Conservation (phyloP, 768 basidiomycete species). For the Suillus hirtellus region DNA sequence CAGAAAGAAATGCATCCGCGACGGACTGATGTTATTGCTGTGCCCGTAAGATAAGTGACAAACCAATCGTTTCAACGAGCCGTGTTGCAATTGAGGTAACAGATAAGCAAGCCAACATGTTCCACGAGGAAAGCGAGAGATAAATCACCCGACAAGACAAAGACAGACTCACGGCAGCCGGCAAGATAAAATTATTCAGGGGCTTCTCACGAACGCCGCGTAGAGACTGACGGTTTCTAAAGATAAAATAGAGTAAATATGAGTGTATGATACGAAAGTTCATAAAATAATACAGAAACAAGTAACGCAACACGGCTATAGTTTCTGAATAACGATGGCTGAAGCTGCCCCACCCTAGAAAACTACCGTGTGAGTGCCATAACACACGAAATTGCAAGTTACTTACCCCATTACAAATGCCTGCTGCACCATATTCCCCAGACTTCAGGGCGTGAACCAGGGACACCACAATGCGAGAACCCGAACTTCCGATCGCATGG, state of each 20-base stretch:
- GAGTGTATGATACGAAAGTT: constrained; percentile 21
- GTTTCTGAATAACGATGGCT: constrained; percentile 83
- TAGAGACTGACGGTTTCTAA: constrained; percentile 11
- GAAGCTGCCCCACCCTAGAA: constrained; percentile 88
- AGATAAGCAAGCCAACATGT: constrained; percentile 23
- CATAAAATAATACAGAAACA: constrained; percentile 17
- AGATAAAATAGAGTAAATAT: constrained; percentile 9
- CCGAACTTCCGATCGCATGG: constrained; percentile 95
- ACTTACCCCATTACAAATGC: constrained; percentile 95
- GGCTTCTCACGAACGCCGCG: constrained; percentile 15
- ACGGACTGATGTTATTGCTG: not conserved
- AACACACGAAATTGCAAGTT: constrained; percentile 4
- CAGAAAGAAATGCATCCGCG: constrained; percentile 12
- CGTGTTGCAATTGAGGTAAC: not conserved
- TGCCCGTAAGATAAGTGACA: constrained; percentile 15
- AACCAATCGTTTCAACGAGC: not conserved
- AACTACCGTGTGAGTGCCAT: constrained; percentile 18
- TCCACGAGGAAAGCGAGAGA: constrained; percentile 11
- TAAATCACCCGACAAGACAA: not conserved
- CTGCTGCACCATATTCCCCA: constrained; percentile 93
- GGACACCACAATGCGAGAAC: constrained; percentile 91
- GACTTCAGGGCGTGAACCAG: constrained; percentile 88
- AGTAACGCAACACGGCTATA: constrained; percentile 45
- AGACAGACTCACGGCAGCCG: not conserved
- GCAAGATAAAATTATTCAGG: constrained; percentile 2